Evolutionary conservation across 371 early-diverging fungal species (phyloP).

Genomic region (Apophysomyces elegans): DNA sequence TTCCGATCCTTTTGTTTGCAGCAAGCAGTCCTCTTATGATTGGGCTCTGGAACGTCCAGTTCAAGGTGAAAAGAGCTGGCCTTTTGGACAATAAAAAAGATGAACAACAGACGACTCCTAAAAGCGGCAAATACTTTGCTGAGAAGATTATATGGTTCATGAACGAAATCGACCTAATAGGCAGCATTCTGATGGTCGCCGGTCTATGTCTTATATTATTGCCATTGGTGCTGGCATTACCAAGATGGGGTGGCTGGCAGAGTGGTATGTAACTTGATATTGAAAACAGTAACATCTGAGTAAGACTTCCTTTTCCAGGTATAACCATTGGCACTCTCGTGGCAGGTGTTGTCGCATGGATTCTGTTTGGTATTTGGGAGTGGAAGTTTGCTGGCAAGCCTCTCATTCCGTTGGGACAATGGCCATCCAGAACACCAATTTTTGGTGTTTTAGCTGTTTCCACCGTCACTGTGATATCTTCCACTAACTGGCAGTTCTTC

Average conservation of each 20-base stretch:
- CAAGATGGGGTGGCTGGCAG: constrained; percentile 51
- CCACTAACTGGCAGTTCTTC: constrained; percentile 48
- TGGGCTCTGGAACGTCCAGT: constrained; percentile 16
- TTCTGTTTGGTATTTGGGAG: constrained; percentile 7
- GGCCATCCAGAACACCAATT: constrained; percentile 48
- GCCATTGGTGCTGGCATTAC: constrained; percentile 47
- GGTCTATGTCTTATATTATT: constrained; percentile 46
- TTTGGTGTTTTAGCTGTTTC: constrained; percentile 47
- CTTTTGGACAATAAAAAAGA: constrained; percentile 5
- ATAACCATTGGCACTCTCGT: constrained; percentile 7
- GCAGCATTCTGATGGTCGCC: constrained; percentile 44
- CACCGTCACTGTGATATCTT: constrained; percentile 44
- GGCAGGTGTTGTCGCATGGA: constrained; percentile 13
- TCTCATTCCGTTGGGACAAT: constrained; percentile 30
- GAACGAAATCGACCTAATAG: constrained; percentile 48
- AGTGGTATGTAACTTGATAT: not conserved
- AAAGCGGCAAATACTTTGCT: not conserved
- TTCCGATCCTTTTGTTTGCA: constrained; percentile 18
- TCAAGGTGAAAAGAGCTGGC: constrained; percentile 8
- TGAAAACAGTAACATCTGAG: no score
- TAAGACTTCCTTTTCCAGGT: not conserved
- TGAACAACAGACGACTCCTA: not conserved
- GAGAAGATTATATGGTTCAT: constrained; percentile 23
- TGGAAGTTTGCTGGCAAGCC: not conserved
- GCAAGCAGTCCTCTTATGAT: constrained; percentile 13